Conservation (phyloP, 2,329 filamentous ascomycete genomes). For the Clarireedia paspali region DNA sequence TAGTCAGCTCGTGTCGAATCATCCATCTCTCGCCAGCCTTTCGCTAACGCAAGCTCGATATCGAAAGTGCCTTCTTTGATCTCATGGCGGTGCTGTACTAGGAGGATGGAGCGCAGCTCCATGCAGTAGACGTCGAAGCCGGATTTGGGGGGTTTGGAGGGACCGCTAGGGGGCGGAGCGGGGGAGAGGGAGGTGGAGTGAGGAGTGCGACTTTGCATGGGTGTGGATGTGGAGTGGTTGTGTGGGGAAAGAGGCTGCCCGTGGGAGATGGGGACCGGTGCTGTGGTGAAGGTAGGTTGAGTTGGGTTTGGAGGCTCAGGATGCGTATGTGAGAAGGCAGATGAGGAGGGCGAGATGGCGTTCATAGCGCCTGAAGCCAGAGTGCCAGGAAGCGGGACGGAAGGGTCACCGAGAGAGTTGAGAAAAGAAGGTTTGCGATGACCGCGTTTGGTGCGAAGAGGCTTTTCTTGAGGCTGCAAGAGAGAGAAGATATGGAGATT, state of each 20-base stretch:
- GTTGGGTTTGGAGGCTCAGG: slow-evolving; percentile 28
- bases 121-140: slow-evolving; percentile 27
- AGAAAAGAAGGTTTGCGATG: slow-evolving; percentile 52
- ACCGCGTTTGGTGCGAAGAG: slow-evolving; percentile 64
- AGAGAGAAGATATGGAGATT: slow-evolving; percentile 10
- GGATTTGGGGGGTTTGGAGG: slow-evolving; percentile 16
- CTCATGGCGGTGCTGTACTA: slow-evolving; percentile 18
- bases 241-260: slow-evolving; percentile 15
- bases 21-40: slow-evolving; percentile 23
- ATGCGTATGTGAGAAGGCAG: slow-evolving; percentile 45
- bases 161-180: slow-evolving; percentile 6
- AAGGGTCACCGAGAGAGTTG: slow-evolving; percentile 30
- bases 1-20: not conserved
- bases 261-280: slow-evolving; percentile 6
- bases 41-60: slow-evolving; percentile 23
- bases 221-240: slow-evolving; percentile 2
- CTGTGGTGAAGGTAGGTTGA: slow-evolving; percentile 30
- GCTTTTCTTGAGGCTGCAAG: slow-evolving; percentile 66
- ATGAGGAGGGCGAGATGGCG: slow-evolving; percentile 42
- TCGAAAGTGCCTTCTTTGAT: slow-evolving; percentile 23
- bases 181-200: slow-evolving; percentile 10
- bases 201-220: not conserved
- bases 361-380: slow-evolving; percentile 36
- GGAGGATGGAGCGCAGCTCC: slow-evolving; percentile 22
- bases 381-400: slow-evolving; percentile 36